phyloP scores from a whole-genome alignment of 768 basidiomycete genomes.

The Amanita pallidorosea region DNA sequence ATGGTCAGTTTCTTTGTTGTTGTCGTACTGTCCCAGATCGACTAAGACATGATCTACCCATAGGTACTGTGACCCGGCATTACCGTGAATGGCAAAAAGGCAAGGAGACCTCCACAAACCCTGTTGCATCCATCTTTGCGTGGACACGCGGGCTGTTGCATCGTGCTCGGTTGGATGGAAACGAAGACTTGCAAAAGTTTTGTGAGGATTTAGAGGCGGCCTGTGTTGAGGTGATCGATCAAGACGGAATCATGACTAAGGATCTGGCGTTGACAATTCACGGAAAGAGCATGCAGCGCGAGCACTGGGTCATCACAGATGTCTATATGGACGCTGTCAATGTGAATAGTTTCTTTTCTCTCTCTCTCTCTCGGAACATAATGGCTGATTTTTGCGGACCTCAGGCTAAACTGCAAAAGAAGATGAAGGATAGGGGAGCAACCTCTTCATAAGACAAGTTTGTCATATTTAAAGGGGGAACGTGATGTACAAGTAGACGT shows the following conservation, averaged over 20 bases:
- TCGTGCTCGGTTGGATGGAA: conserved; percentile 86
- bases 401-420: conserved; percentile 4
- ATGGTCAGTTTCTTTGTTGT: conserved; percentile 43
- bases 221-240: conserved; percentile 86
- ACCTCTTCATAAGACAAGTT: background rate
- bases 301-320: conserved; percentile 95
- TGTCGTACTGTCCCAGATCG: background rate
- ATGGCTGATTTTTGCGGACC: background rate
- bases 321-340: conserved; percentile 91
- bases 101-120: conserved; percentile 96
- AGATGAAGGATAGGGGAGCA: background rate
- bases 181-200: conserved; percentile 63
- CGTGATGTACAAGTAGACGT: background rate
- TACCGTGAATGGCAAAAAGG: conserved; percentile 98
- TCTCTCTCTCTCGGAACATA: background rate
- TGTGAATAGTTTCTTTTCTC: conserved; percentile 29
- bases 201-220: conserved; percentile 73
- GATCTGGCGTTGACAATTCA: conserved; percentile 92
- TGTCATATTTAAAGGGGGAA: background rate
- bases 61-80: conserved; percentile 87
- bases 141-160: conserved; percentile 95
- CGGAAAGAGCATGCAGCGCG: conserved; percentile 82
- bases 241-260: conserved; percentile 93
- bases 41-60: background rate
- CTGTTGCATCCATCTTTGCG: conserved; percentile 96